Percentiles rank a stretch among this genome's conserved stretches.
Evolutionary conservation across 2,329 filamentous ascomycete species (phyloP).

Genomic region (Arthroderma sp.): DNA sequence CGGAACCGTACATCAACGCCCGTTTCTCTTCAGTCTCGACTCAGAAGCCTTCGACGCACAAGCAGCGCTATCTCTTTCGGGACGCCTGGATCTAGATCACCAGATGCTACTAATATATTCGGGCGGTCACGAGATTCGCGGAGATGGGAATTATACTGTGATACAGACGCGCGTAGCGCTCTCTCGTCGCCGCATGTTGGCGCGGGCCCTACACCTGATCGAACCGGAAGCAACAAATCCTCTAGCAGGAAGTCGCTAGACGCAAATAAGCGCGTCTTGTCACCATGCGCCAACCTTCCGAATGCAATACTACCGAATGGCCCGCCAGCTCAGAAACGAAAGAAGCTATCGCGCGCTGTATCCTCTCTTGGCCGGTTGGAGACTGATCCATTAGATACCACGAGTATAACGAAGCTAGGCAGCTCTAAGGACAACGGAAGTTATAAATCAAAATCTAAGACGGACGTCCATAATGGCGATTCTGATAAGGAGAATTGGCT

Average conservation of each 20-base stretch:
- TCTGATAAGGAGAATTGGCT: constrained; percentile 94
- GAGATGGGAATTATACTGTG: constrained; percentile 84
- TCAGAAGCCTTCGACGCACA: constrained; percentile 53
- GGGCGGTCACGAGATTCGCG: constrained; percentile 77
- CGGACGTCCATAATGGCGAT: constrained; percentile 45
- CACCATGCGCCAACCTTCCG: constrained; percentile 33
- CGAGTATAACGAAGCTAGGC: constrained; percentile 9
- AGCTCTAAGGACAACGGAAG: neutral
- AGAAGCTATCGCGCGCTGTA: constrained; percentile 48
- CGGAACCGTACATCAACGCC: constrained; percentile 40
- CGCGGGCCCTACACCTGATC: constrained; percentile 17
- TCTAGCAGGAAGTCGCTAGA: neutral
- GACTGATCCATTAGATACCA: constrained; percentile 23
- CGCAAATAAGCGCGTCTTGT: constrained; percentile 9
- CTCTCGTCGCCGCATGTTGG: constrained; percentile 70
- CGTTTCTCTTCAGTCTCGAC: constrained; percentile 38
- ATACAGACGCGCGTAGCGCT: constrained; percentile 65
- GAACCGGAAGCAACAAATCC: neutral
- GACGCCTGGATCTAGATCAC: constrained; percentile 31
- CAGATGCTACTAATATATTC: constrained; percentile 39
- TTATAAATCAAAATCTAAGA: neutral
- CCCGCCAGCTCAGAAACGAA: constrained; percentile 42
- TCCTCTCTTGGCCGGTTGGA: constrained; percentile 55
- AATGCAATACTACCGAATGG: constrained; percentile 42
- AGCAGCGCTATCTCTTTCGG: constrained; percentile 53